Percentiles rank a stretch among this genome's conserved stretches.
phyloP scores from a whole-genome alignment of 495 filamentous ascomycete genomes.

The Hyaloscypha variabilis region DNA sequence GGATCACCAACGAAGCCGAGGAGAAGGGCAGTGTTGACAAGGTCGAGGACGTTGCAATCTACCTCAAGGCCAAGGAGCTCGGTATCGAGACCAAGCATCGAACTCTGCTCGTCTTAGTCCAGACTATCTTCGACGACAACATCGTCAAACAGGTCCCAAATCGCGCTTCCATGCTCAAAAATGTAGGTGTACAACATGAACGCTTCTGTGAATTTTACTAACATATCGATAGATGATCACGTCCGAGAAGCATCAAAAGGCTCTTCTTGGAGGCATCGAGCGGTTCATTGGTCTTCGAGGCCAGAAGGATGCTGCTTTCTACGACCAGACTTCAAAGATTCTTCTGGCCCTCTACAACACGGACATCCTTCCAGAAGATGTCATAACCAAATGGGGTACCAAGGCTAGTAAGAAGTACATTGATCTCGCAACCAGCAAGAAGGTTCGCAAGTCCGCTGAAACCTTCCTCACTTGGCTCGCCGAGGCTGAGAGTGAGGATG shows the following conservation, averaged over 20 bases:
- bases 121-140: slow-evolving; percentile 90
- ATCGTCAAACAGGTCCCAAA: slow-evolving; percentile 79
- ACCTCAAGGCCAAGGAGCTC: slow-evolving; percentile 93
- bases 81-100: slow-evolving; percentile 95
- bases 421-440: slow-evolving; percentile 85
- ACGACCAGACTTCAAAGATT: slow-evolving; percentile 79
- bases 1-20: slow-evolving; percentile 78
- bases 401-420: slow-evolving; percentile 99
- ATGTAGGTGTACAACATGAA: slow-evolving; percentile 49
- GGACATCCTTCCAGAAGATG: slow-evolving; percentile 84
- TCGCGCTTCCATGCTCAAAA: slow-evolving; percentile 85
- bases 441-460: slow-evolving; percentile 93
- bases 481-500: slow-evolving; percentile 80
- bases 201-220: slow-evolving; percentile 31
- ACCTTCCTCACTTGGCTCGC: slow-evolving; percentile 93
- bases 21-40: slow-evolving; percentile 72
- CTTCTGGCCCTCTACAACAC: slow-evolving; percentile 85
- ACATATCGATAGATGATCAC: slow-evolving; percentile 66
- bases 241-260: slow-evolving; percentile 92
- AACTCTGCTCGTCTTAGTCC: slow-evolving; percentile 87
- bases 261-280: slow-evolving; percentile 95
- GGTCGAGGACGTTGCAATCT: slow-evolving; percentile 85
- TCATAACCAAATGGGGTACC: slow-evolving; percentile 85
- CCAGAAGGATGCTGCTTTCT: slow-evolving; percentile 77
- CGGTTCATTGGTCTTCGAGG: slow-evolving; percentile 73